phyloP scores from a whole-genome alignment of 179 eudicot species.

The Beta corolliflora region DNA sequence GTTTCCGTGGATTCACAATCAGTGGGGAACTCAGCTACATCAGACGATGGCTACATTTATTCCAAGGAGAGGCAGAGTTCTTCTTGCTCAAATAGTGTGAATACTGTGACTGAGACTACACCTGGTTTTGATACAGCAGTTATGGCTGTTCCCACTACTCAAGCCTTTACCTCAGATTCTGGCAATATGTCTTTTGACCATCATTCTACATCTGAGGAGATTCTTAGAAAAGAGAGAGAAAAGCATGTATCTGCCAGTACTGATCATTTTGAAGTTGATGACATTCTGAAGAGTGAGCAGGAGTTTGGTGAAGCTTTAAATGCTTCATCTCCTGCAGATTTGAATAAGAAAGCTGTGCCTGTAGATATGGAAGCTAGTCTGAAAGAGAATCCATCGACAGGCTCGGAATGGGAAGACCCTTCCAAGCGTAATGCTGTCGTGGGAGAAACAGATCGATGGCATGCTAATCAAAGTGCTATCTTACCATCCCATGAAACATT shows the following conservation, averaged over 20 bases:
- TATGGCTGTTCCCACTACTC: conserved; percentile 26
- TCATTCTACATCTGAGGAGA: conserved; percentile 31
- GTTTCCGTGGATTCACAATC: conserved; percentile 61
- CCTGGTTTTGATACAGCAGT: conserved; percentile 35
- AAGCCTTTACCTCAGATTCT: conserved; percentile 33
- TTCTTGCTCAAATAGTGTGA: conserved; percentile 53
- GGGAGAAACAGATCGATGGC: conserved; percentile 22
- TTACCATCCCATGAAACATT: conserved; percentile 26
- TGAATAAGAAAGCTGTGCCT: conserved; percentile 11
- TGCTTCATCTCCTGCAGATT: conserved; percentile 34
- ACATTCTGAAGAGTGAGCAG: conserved; percentile 14
- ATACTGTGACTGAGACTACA: conserved; percentile 42
- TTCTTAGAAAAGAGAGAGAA: conserved; percentile 29
- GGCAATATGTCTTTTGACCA: conserved; percentile 32
- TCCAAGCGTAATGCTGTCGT: conserved; percentile 21
- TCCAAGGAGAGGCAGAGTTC: conserved; percentile 47
- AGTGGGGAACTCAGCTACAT: conserved; percentile 53
- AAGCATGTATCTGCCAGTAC: conserved; percentile 12
- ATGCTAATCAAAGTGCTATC: conserved; percentile 21
- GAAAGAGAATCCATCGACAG: conserved; percentile 25
- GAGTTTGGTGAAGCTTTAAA: conserved; percentile 35
- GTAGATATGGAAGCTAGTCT: conserved; percentile 33
- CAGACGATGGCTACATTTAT: conserved; percentile 54
- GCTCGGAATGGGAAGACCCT: conserved; percentile 29
- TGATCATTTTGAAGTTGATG: conserved; percentile 11